A percentile compares a stretch with the other conserved stretches of the same genome.
Conservation (phyloP, 1,284 basidiomycete genomes). For the Malassezia yamatoensis region DNA sequence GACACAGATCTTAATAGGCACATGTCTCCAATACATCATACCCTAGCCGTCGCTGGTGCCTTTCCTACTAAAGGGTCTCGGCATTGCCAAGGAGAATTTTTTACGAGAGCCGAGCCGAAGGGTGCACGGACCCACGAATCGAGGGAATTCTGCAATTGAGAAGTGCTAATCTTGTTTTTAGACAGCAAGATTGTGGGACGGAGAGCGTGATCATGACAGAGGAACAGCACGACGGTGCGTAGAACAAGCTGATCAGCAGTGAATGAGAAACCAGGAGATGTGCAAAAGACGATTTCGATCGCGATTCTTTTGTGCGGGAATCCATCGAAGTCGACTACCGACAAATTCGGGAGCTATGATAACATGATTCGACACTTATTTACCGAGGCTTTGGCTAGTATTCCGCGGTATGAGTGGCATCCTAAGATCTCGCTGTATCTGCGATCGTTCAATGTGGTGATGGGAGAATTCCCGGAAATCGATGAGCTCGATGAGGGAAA, state of each 20-base stretch:
- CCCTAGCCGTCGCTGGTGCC: no score
- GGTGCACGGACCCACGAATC: no score
- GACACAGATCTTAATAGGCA: no score
- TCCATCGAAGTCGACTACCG: conserved; percentile 26
- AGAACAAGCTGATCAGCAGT: neutral
- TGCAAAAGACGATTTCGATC: conserved; percentile 31
- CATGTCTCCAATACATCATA: no score
- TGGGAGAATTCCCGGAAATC: conserved; percentile 50
- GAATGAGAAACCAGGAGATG: conserved; percentile 3
- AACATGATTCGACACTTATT: conserved; percentile 37
- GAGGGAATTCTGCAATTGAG: no score
- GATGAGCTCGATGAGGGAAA: conserved; percentile 48
- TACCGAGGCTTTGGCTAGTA: conserved; percentile 30
- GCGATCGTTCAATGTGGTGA: conserved; percentile 52
- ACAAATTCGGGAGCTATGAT: conserved; percentile 25
- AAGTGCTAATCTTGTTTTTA: no score
- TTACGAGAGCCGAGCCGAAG: no score
- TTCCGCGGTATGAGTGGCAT: conserved; percentile 40
- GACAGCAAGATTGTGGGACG: neutral
- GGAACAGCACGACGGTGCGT: neutral
- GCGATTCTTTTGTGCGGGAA: conserved; percentile 36
- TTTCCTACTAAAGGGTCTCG: no score
- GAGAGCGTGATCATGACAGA: conserved; percentile 1
- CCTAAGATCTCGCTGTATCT: conserved; percentile 48
- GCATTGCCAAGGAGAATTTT: no score